phyloP scores from a whole-genome alignment of 169 alveolate genomes.

The Plasmodium sp. region DNA sequence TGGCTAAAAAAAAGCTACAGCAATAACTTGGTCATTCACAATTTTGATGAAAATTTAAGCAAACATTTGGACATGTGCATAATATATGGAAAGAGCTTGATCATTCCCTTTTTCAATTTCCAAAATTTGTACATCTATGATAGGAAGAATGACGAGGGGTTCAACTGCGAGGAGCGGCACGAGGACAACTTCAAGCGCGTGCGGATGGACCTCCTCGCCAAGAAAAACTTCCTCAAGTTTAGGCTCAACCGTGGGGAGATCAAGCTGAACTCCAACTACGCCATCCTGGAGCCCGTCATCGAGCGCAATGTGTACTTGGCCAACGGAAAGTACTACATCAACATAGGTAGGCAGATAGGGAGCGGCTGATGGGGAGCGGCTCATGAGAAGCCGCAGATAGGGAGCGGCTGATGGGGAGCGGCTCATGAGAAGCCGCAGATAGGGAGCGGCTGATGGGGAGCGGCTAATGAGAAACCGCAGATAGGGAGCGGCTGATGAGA shows the following conservation, averaged over 20 bases:
- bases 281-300: conserved; percentile 35
- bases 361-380: no score
- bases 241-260: conserved; percentile 8
- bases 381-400: no score
- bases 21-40: conserved; percentile 53
- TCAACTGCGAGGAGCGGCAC: conserved; percentile 1
- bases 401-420: no score
- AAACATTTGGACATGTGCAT: conserved; percentile 75
- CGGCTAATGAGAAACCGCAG: not conserved
- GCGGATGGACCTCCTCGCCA: not conserved
- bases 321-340: conserved; percentile 70
- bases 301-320: conserved; percentile 33
- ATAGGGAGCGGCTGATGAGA: not conserved
- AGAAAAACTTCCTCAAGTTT: conserved; percentile 28
- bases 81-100: conserved; percentile 66
- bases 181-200: conserved; percentile 30
- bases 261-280: conserved; percentile 32
- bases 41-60: conserved; percentile 65
- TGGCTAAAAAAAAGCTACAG: conserved; percentile 72
- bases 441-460: no score
- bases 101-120: conserved; percentile 53
- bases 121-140: conserved; percentile 71
- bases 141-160: conserved; percentile 23
- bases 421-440: no score
- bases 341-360: conserved; percentile 8